Percentiles rank a stretch among this genome's conserved stretches.
Evolutionary conservation across 1,284 basidiomycete genomes (phyloP).

Genomic region (Bondarzewia mesenterica): DNA sequence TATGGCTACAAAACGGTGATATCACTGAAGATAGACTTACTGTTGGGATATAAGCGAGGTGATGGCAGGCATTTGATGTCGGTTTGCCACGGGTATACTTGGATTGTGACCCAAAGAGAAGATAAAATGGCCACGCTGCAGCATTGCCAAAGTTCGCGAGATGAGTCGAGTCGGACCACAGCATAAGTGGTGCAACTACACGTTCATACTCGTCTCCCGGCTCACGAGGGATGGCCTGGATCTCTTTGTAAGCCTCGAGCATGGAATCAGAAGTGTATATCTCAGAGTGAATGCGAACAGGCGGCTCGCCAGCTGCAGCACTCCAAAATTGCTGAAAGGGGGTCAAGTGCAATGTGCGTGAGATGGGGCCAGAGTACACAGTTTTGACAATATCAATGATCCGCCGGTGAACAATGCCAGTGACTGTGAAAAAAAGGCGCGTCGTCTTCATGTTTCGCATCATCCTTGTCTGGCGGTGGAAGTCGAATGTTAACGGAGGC

Average conservation of each 20-base stretch:
- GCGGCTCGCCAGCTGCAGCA: neutral
- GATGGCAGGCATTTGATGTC: neutral
- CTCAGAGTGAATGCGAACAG: neutral
- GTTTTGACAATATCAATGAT: neutral
- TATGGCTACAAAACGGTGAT: no score
- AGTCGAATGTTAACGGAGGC: neutral
- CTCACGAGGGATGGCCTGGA: neutral
- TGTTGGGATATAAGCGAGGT: conserved; percentile 1
- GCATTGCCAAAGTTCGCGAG: neutral
- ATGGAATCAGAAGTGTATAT: neutral
- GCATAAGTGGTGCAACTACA: neutral
- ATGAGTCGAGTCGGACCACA: neutral
- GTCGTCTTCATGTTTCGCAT: neutral
- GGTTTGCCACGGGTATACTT: neutral
- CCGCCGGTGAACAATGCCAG: neutral
- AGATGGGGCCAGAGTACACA: neutral
- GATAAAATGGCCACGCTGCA: neutral
- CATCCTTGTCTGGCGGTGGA: neutral
- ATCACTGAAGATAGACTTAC: neutral
- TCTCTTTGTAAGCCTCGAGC: neutral
- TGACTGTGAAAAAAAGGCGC: neutral
- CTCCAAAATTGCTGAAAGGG: neutral
- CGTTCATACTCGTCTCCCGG: neutral
- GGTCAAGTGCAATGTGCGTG: neutral
- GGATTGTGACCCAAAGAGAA: neutral